These are phyloP conservation scores for Suillus placidus DNA, from an alignment of 768 basidiomycete species.

Conservation along the genomic window DNA sequence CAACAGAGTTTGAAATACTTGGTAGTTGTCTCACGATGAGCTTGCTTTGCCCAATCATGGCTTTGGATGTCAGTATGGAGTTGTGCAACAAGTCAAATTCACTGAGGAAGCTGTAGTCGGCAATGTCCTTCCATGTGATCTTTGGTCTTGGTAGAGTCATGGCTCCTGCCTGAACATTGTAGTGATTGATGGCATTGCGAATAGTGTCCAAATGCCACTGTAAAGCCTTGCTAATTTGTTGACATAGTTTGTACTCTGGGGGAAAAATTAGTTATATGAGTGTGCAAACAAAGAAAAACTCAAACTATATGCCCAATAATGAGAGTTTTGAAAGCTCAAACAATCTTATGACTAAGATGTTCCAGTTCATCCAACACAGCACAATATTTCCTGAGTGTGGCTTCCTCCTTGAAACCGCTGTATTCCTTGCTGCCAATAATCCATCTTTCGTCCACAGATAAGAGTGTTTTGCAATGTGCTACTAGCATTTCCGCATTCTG, in stretches of 20 bases:
- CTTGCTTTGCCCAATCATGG: conserved; percentile 11
- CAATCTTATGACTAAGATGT: conserved; percentile 30
- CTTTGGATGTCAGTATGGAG: not conserved
- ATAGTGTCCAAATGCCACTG: conserved; percentile 29
- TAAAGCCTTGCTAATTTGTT: conserved; percentile 35
- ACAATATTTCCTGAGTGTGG: conserved; percentile 17
- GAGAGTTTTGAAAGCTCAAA: conserved; percentile 33
- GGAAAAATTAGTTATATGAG: no score
- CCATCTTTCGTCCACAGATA: conserved; percentile 11
- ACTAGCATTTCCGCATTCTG: no score
- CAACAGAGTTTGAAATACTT: conserved; percentile 27
- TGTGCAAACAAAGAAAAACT: no score
- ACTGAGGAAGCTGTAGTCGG: conserved; percentile 18
- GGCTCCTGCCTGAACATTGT: conserved; percentile 27
- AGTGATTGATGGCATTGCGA: conserved; percentile 25
- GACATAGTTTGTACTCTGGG: conserved; percentile 32
- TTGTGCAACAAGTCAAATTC: conserved; percentile 22
- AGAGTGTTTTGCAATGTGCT: no score
- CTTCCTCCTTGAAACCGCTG: conserved; percentile 6
- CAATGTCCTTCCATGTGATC: conserved; percentile 20
- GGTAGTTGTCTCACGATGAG: conserved; percentile 21
- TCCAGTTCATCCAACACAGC: conserved; percentile 31
- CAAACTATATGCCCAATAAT: conserved; percentile 24
- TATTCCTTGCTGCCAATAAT: conserved; percentile 11
- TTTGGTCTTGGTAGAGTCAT: conserved; percentile 21